A percentile compares a stretch with the other conserved stretches of the same genome.
Conservation (phyloP, 495 filamentous ascomycete genomes). For the Penicillium ucsense region DNA sequence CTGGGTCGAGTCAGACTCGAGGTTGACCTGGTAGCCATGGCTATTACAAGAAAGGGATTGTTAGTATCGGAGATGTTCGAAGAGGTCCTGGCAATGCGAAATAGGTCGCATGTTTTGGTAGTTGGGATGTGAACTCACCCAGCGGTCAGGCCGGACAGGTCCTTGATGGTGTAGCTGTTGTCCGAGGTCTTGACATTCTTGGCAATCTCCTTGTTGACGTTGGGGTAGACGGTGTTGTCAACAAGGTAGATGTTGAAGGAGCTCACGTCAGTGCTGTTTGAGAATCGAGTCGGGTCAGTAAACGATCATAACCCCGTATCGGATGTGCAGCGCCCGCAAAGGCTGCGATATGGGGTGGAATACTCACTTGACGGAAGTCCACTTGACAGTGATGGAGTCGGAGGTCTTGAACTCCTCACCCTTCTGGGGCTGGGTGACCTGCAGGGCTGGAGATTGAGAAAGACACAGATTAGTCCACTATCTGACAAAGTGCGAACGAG, state of each 20-base stretch:
- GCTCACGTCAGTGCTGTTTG: slow-evolving; percentile 22
- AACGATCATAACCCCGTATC: no score
- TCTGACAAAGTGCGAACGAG: no score
- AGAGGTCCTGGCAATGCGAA: background rate
- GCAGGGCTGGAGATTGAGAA: slow-evolving; percentile 15
- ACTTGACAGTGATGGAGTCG: slow-evolving; percentile 25
- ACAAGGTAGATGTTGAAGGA: slow-evolving; percentile 29
- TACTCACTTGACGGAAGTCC: slow-evolving; percentile 27
- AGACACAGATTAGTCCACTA: background rate
- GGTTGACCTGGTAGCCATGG: slow-evolving; percentile 32
- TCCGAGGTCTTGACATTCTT: slow-evolving; percentile 26
- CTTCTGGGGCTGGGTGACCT: slow-evolving; percentile 25
- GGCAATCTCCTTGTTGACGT: slow-evolving; percentile 36
- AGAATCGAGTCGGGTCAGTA: background rate
- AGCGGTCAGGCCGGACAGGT: slow-evolving; percentile 12
- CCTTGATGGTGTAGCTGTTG: slow-evolving; percentile 22
- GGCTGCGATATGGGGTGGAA: background rate
- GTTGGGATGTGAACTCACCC: slow-evolving; percentile 15
- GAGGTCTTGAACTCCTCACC: slow-evolving; percentile 19
- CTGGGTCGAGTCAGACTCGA: slow-evolving; percentile 16
- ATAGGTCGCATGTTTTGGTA: background rate
- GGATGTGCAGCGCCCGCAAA: no score
- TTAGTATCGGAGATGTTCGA: background rate
- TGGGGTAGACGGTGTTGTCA: slow-evolving; percentile 31
- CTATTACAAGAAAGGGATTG: slow-evolving; percentile 8